These are phyloP conservation scores for Volvariella volvacea DNA, from an alignment of 1,284 basidiomycete genomes.

Conservation along the genomic window DNA sequence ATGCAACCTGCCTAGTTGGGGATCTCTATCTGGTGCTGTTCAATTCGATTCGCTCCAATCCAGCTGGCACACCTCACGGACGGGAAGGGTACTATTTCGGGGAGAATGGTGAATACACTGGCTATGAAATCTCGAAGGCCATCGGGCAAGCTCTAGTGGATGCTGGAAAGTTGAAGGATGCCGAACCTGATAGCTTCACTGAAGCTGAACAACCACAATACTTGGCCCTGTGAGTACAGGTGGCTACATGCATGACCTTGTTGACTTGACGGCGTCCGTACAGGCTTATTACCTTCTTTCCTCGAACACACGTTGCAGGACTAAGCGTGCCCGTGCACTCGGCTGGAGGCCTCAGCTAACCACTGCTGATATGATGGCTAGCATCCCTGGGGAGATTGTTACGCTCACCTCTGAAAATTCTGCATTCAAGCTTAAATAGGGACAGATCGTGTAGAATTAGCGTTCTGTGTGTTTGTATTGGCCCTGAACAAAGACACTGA, in stretches of 20 bases:
- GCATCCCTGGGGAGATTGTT: conserved; percentile 19
- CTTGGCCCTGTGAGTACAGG: no score
- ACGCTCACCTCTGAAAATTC: no score
- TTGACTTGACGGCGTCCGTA: conserved; percentile 14
- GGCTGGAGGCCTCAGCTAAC: conserved; percentile 34
- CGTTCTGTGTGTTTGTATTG: no score
- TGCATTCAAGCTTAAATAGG: no score
- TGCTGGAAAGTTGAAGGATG: conserved; percentile 17
- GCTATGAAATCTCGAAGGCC: conserved; percentile 16
- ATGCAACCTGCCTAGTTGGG: conserved; percentile 10
- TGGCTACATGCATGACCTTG: conserved; percentile 26
- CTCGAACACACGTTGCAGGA: conserved; percentile 4
- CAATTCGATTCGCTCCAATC: conserved; percentile 10
- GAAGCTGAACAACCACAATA: conserved; percentile 24
- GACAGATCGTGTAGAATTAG: no score
- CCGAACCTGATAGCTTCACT: conserved; percentile 28
- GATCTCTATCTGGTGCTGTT: conserved; percentile 15
- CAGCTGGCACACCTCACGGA: conserved; percentile 13
- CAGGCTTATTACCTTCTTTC: not conserved
- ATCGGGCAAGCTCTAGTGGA: conserved; percentile 21
- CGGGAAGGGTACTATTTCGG: conserved; percentile 4
- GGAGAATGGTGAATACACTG: conserved; percentile 3
- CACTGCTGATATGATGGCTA: conserved; percentile 34
- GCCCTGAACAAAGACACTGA: no score
- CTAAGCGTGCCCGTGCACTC: conserved; percentile 15